phyloP scores from a whole-genome alignment of 2,329 filamentous ascomycete species.

The Zasmidium angulare region DNA sequence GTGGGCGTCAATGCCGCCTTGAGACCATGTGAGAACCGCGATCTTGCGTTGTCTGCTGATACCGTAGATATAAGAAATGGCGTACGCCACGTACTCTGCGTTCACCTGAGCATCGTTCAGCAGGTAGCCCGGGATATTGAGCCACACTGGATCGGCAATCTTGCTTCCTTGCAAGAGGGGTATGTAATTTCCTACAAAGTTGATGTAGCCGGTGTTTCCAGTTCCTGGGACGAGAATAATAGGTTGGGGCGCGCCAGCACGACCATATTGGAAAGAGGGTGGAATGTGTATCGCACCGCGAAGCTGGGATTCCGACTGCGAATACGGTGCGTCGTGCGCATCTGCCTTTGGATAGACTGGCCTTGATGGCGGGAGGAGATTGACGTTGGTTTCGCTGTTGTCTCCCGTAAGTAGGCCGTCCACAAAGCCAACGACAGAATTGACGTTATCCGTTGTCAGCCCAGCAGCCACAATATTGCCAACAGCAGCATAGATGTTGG shows the following conservation, averaged over 20 bases:
- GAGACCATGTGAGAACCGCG: constrained; percentile 53
- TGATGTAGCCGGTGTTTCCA: constrained; percentile 47
- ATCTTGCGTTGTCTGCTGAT: constrained; percentile 41
- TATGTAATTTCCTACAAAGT: constrained; percentile 49
- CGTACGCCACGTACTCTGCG: constrained; percentile 57
- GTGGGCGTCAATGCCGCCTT: constrained; percentile 54
- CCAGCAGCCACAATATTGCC: constrained; percentile 30
- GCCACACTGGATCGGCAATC: constrained; percentile 54
- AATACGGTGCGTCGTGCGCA: constrained; percentile 49
- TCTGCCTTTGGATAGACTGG: constrained; percentile 40
- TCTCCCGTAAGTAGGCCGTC: constrained; percentile 21
- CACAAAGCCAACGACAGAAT: constrained; percentile 19
- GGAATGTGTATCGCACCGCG: constrained; percentile 55
- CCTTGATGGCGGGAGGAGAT: constrained; percentile 18
- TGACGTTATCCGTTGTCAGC: constrained; percentile 29
- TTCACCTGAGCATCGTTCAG: constrained; percentile 52
- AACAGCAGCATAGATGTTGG: constrained; percentile 29
- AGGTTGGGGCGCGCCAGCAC: constrained; percentile 38
- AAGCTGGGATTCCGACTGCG: constrained; percentile 45
- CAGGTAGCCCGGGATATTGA: constrained; percentile 53
- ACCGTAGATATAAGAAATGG: constrained; percentile 55
- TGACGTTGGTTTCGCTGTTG: constrained; percentile 29
- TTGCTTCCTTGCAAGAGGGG: constrained; percentile 45
- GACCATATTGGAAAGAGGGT: constrained; percentile 46
- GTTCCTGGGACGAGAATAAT: constrained; percentile 57